These are phyloP conservation scores for Picea sitchensis DNA, from an alignment of 75 land plant species.

Conservation along the genomic window DNA sequence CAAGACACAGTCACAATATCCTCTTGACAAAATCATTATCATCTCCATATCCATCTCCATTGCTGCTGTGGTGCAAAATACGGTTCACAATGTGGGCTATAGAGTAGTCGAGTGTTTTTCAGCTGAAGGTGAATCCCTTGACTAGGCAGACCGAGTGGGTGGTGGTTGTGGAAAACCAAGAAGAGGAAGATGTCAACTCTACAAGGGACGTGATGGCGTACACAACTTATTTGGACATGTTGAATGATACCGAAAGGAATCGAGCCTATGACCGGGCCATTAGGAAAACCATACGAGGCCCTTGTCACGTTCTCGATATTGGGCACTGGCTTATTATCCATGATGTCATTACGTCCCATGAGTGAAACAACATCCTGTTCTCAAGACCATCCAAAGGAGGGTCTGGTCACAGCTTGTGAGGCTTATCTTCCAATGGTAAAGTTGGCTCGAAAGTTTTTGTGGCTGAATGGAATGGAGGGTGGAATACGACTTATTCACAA, in stretches of 20 bases:
- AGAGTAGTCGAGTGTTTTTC: conserved; percentile 21
- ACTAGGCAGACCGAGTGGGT: conserved; percentile 79
- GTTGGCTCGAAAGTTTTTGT: conserved; percentile 61
- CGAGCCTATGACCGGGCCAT: conserved; percentile 64
- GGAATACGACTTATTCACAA: conserved; percentile 52
- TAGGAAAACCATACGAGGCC: conserved; percentile 35
- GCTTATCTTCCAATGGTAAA: conserved; percentile 78
- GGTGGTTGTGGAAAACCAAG: conserved; percentile 30
- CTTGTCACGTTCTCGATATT: conserved; percentile 84
- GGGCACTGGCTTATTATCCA: conserved; percentile 85
- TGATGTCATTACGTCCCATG: conserved; percentile 81
- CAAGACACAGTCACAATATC: no score
- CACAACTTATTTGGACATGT: conserved; percentile 92
- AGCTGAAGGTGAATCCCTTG: conserved; percentile 55
- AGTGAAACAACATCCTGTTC: not conserved
- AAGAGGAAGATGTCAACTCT: conserved; percentile 10
- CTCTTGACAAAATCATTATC: no score
- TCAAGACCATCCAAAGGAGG: conserved; percentile 4
- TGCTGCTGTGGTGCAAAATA: no score
- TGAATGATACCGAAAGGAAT: conserved; percentile 72
- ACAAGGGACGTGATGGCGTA: conserved; percentile 28
- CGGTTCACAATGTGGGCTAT: no score
- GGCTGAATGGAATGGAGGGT: conserved; percentile 48
- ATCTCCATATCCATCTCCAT: no score
- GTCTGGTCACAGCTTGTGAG: conserved; percentile 70